phyloP scores from a whole-genome alignment of 345 rosid genomes.

The Salix koriyanagi region DNA sequence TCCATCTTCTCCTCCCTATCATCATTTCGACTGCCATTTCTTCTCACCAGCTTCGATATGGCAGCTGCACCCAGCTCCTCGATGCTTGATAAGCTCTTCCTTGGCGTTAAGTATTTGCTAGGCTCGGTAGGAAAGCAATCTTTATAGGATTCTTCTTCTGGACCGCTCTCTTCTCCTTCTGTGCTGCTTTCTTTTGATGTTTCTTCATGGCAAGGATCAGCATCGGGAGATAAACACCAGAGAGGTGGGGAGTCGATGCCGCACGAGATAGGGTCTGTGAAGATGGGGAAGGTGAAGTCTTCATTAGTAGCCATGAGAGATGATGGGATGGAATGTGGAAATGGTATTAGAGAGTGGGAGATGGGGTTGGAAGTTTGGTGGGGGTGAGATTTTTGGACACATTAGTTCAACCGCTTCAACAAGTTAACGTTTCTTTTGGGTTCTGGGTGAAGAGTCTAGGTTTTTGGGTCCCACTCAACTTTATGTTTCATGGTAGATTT shows the following conservation, averaged over 20 bases:
- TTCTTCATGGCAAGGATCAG: constrained; percentile 5
- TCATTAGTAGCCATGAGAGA: constrained; percentile 25
- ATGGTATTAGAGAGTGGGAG: not conserved
- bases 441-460: constrained; percentile 9
- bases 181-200: constrained; percentile 2
- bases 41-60: not conserved
- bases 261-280: constrained; percentile 21
- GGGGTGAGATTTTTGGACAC: constrained; percentile 21
- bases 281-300: constrained; percentile 70
- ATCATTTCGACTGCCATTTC: not conserved
- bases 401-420: constrained; percentile 57
- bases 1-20: constrained; percentile 65
- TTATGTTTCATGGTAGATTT: not conserved
- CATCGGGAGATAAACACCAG: constrained; percentile 50
- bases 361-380: constrained; percentile 29
- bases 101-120: not conserved
- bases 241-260: constrained; percentile 66
- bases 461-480: constrained; percentile 8
- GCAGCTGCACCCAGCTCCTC: constrained; percentile 5
- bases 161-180: not conserved
- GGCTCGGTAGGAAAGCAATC: not conserved
- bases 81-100: constrained; percentile 36
- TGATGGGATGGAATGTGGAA: not conserved
- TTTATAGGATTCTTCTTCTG: not conserved
- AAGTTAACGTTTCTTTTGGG: constrained; percentile 7